Base-by-base conservation (phyloP, 208 protist species). In the Herpetomonas samuelpessoai region DNA sequence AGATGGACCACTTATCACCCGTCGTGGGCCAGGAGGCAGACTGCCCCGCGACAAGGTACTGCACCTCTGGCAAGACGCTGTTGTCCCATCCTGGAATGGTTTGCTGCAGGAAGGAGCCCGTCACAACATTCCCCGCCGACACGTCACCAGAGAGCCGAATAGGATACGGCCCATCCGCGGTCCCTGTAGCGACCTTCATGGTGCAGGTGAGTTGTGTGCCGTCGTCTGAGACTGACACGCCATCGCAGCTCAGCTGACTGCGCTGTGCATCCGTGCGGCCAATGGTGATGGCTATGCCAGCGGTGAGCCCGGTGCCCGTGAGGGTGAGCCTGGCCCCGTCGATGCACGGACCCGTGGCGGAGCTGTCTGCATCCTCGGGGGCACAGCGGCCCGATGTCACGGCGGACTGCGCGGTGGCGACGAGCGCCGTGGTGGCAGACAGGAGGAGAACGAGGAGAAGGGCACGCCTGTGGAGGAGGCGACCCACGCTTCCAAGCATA, bases 1-100 rank as follows among this genome's bases (percentile, higher is more conserved):
- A 52, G 49, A 74, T 35, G 18, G 38, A 57, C 73, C 67, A 75
- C 7, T 29, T 21, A 18, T 65, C 65, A 48, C 73, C 73, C 27
- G 62, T 71, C 49, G 58, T 50, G 59, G 57, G 56, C 62, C 46
- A 69, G 49, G 39, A 25, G 35, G 41, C 60, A 25, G 73, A 79
- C 29, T 66, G 47, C 0, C 59, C 62, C 2, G 46, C 61, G 19
- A 79, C 68, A 18, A 44, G 18, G 54, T 47, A 57, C 29, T 39
- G 27, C 47, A 16, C 31, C 38, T 7, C 44, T 18, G 48, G 50
- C 2, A 14, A 0, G 16, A 59, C 48, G 6, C 38, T 62, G 28
- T 18, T 51, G 25, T 50, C 51, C 55, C 57, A 78, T 10, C 19
- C 22, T 4, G 52, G 2, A 2, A 31, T 10, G 14, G 0, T 24